Conservation (phyloP, 2,329 filamentous ascomycete genomes). For the Xylariaceae sp. region DNA sequence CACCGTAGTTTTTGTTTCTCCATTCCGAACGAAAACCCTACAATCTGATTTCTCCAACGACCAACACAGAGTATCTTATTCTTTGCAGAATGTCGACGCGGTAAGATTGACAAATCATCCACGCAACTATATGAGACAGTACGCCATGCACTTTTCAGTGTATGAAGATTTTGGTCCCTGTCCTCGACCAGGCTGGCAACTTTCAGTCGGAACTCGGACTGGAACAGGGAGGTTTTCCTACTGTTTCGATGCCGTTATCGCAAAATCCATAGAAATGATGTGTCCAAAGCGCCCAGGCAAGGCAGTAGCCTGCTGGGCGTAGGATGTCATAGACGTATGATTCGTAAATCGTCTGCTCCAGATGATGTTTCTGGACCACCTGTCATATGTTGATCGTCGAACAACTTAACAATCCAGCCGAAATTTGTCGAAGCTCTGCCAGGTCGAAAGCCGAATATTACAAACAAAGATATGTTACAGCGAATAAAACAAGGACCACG, state of each 20-base stretch:
- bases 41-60: slow-evolving; percentile 28
- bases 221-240: slow-evolving; percentile 18
- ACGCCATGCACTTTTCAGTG: slow-evolving; percentile 19
- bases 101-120: slow-evolving; percentile 27
- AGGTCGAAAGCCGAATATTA: slow-evolving; percentile 15
- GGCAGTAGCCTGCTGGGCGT: slow-evolving; percentile 47
- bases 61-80: slow-evolving; percentile 29
- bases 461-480: slow-evolving; percentile 16
- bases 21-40: slow-evolving; percentile 16
- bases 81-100: slow-evolving; percentile 28
- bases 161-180: slow-evolving; percentile 16
- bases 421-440: slow-evolving; percentile 25
- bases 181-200: slow-evolving; percentile 15
- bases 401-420: slow-evolving; percentile 31
- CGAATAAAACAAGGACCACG: slow-evolving; percentile 4
- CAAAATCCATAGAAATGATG: slow-evolving; percentile 59
- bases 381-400: slow-evolving; percentile 42
- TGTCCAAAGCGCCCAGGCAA: slow-evolving; percentile 54
- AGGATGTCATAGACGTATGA: slow-evolving; percentile 56
- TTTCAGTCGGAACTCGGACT: slow-evolving; percentile 16
- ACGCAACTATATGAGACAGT: slow-evolving; percentile 28
- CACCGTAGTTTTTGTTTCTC: slow-evolving; percentile 15
- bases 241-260: slow-evolving; percentile 38
- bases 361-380: slow-evolving; percentile 47
- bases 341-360: slow-evolving; percentile 48